phyloP scores from a whole-genome alignment of 768 basidiomycete species.

The Galerina sulciceps region DNA sequence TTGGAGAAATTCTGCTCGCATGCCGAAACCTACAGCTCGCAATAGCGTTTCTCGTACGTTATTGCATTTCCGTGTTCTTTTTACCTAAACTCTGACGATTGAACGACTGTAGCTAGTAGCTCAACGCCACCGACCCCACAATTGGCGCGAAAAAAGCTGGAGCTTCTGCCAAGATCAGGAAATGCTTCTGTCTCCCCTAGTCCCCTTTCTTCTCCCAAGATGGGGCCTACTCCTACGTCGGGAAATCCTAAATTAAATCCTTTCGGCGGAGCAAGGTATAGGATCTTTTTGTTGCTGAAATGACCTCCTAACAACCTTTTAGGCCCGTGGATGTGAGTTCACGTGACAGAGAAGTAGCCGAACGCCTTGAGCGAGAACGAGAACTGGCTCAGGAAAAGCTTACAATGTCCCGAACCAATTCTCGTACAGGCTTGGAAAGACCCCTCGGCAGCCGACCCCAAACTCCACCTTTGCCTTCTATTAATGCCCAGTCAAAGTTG shows the following conservation, averaged over 20 bases:
- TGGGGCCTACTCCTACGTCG: slow-evolving; percentile 48
- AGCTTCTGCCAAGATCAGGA: slow-evolving; percentile 81
- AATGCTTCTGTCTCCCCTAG: slow-evolving; percentile 70
- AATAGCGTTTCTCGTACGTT: slow-evolving; percentile 68
- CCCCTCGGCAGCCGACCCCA: slow-evolving; percentile 32
- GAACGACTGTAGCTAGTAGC: slow-evolving; percentile 50
- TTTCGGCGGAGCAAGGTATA: slow-evolving; percentile 86
- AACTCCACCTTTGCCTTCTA: slow-evolving; percentile 34
- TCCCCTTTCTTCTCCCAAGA: slow-evolving; percentile 80
- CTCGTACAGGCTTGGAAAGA: slow-evolving; percentile 56
- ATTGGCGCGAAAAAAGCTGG: slow-evolving; percentile 77
- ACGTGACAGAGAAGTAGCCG: slow-evolving; percentile 75
- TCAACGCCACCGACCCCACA: slow-evolving; percentile 87
- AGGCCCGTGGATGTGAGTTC: slow-evolving; percentile 86
- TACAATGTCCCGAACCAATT: slow-evolving; percentile 56
- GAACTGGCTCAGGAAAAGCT: slow-evolving; percentile 57
- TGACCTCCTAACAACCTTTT: slow-evolving; percentile 5
- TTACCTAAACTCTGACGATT: neutral
- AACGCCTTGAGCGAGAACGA: slow-evolving; percentile 72
- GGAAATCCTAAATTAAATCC: slow-evolving; percentile 64
- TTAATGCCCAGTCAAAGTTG: slow-evolving; percentile 31
- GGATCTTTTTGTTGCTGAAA: slow-evolving; percentile 3
- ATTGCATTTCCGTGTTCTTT: neutral
- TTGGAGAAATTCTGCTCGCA: slow-evolving; percentile 64
- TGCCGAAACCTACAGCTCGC: slow-evolving; percentile 42